Evolutionary conservation across 2,329 filamentous ascomycete species (phyloP).

Genomic region (Talaromyces amestolkiae): DNA sequence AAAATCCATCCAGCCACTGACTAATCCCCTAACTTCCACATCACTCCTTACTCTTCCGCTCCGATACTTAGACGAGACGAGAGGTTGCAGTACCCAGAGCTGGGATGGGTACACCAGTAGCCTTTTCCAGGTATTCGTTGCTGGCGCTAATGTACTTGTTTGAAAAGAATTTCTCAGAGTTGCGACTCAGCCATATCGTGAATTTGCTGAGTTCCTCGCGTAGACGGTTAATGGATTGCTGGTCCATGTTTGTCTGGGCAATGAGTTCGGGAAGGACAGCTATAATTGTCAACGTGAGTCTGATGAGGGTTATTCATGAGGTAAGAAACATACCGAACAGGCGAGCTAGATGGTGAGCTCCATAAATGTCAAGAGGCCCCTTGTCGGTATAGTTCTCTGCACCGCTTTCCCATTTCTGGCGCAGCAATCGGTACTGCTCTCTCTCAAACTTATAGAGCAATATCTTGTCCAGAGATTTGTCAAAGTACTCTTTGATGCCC

Average conservation of each 20-base stretch:
- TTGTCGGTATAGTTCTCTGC: constrained; percentile 67
- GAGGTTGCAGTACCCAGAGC: constrained; percentile 35
- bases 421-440: constrained; percentile 76
- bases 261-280: constrained; percentile 69
- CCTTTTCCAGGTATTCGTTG: constrained; percentile 41
- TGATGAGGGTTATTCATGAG: constrained; percentile 3
- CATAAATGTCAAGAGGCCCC: constrained; percentile 77
- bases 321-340: constrained; percentile 68
- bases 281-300: constrained; percentile 60
- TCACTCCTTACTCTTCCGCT: not conserved
- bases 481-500: constrained; percentile 90
- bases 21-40: not conserved
- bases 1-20: not conserved
- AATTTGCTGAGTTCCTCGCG: constrained; percentile 87
- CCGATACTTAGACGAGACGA: constrained; percentile 26
- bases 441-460: constrained; percentile 93
- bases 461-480: constrained; percentile 81
- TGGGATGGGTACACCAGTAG: constrained; percentile 29
- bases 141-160: constrained; percentile 44
- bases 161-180: constrained; percentile 71
- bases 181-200: constrained; percentile 77
- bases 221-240: constrained; percentile 81
- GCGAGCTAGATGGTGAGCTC: constrained; percentile 85
- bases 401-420: constrained; percentile 64
- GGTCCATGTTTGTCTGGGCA: constrained; percentile 97